Percentiles rank a stretch among this genome's conserved stretches.
phyloP scores from a whole-genome alignment of 2,329 filamentous ascomycete species.

The Fonsecaea nubica region DNA sequence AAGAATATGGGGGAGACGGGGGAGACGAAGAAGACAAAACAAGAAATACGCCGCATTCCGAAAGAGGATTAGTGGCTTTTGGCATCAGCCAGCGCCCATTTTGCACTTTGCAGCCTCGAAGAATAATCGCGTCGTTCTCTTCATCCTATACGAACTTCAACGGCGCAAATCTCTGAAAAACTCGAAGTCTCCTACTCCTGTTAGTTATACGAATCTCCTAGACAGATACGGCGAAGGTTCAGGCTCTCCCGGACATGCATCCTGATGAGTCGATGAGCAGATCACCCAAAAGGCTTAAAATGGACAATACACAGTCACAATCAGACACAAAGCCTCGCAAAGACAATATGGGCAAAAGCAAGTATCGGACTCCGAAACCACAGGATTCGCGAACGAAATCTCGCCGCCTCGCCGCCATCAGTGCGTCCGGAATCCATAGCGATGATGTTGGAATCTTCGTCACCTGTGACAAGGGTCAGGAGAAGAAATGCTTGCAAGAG shows the following conservation, averaged over 20 bases:
- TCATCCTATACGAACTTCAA: background rate
- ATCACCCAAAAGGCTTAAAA: constrained; percentile 26
- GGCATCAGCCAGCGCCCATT: background rate
- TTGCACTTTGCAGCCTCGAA: background rate
- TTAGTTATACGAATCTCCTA: background rate
- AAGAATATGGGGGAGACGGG: background rate
- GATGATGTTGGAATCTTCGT: constrained; percentile 69
- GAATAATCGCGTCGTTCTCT: background rate
- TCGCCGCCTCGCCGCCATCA: constrained; percentile 22
- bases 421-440: constrained; percentile 46
- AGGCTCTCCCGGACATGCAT: constrained; percentile 1
- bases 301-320: constrained; percentile 10
- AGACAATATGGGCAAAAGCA: constrained; percentile 6
- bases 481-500: constrained; percentile 65
- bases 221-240: background rate
- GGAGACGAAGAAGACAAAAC: background rate
- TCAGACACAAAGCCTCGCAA: background rate
- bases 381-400: constrained; percentile 3
- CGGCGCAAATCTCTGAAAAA: background rate
- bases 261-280: constrained; percentile 4
- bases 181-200: background rate
- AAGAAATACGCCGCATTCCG: background rate
- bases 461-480: constrained; percentile 67
- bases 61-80: background rate
- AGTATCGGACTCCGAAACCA: constrained; percentile 15